Evolutionary conservation across 2,329 filamentous ascomycete genomes (phyloP), one percentile per base, ranked within the genome.

Genomic region (Fusarium continuum): DNA sequence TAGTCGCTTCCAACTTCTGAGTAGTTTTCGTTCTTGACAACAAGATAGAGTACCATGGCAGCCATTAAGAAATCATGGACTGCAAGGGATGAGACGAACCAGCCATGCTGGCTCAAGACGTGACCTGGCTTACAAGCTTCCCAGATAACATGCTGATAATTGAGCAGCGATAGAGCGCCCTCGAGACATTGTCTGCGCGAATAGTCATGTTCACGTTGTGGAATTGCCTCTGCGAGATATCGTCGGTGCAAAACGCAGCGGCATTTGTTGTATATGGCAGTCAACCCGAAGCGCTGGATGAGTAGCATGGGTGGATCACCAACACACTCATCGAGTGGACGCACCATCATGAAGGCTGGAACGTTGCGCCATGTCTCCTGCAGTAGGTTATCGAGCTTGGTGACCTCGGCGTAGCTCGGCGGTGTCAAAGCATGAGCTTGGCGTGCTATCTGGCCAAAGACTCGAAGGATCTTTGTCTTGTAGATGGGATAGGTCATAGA

Each of bases 11-110:
- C 76, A 14, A 64, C 68, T 8, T 80, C 77, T 29, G 70, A 68
- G 55, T 80, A 80, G 32, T 71, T 71, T 17, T 78, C 75, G 67
- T 78, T 80, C 61, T 80, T 79, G 20, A 82, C 69, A 16, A 82
- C 74, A 16, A 89, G 74, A 59, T 84, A 88, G 4, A 89, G 68
- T 13, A 89, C 80, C 80, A 87, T 86, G 50, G 83, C 81, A 0
- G 86, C 85, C 3, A 89, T 78, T 46, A 89, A 74, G 45, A 85
- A 89, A 68, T 89, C 86, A 45, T 88, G 85, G 46, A 85, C 80
- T 10, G 82, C 80, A 5, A 89, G 74, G 1, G 83, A 83, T 4
- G 81, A 83, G 17, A 87, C 71, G 64, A 88, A 87, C 82, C 85
- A 88, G 6, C 80, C 79, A 31, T 83, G 79, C 25, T 78, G 75